A percentile compares a stretch with the other conserved stretches of the same genome.
Conservation (phyloP, 1,139 yeast species). For the Arxiozyma telluris region DNA sequence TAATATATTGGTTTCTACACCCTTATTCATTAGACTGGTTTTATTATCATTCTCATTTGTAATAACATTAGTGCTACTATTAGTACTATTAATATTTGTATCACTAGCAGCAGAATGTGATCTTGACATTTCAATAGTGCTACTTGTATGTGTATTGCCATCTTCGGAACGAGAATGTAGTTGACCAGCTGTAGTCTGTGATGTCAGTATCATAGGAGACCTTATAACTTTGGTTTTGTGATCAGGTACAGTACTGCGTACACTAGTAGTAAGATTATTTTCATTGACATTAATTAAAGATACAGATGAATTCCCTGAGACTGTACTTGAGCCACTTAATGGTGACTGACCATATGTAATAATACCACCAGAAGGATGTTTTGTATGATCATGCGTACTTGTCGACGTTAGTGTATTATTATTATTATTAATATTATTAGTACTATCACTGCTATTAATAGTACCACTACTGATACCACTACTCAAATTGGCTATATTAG, state of each 20-base stretch:
- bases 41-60: not conserved
- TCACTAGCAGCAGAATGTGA: not conserved
- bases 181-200: not conserved
- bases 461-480: not conserved
- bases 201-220: slow-evolving; percentile 1
- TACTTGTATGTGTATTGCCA: not conserved
- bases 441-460: not conserved
- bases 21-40: not conserved
- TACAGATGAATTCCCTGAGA: slow-evolving; percentile 1
- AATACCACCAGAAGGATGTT: not conserved
- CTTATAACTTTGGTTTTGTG: not conserved
- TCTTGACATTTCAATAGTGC: not conserved
- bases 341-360: slow-evolving; percentile 2
- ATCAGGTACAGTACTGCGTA: not conserved
- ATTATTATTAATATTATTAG: not conserved
- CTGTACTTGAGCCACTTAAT: slow-evolving; percentile 3
- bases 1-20: not conserved
- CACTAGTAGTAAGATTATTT: not conserved
- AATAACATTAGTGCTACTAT: not conserved
- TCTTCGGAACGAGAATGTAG: not conserved
- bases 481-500: not conserved
- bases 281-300: not conserved
- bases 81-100: not conserved
- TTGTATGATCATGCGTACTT: not conserved
- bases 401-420: not conserved